Evolutionary conservation across 2,329 filamentous ascomycete genomes (phyloP).

Genomic region (Rutstroemia sp.): DNA sequence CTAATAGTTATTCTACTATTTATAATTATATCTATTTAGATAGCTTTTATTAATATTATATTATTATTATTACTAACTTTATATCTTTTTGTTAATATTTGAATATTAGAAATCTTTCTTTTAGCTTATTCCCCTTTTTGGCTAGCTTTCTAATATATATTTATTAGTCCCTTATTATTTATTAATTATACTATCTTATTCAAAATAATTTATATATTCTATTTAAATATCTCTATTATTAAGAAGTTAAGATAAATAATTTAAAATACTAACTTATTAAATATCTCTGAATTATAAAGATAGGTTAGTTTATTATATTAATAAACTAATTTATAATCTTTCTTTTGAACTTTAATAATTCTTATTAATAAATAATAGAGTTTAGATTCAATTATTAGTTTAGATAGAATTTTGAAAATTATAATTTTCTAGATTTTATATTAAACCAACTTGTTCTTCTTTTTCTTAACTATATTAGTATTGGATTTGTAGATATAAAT

Average conservation of each 20-base stretch:
- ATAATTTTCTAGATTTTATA: background rate
- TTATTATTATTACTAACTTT: too few species aligned
- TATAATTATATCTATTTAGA: too few species aligned
- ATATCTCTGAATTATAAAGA: background rate
- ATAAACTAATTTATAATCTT: background rate
- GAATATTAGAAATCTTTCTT: background rate
- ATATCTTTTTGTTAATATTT: too few species aligned
- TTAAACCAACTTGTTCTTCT: background rate
- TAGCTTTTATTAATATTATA: too few species aligned
- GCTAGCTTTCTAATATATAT: background rate
- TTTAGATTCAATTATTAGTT: background rate
- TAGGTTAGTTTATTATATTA: background rate
- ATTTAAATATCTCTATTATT: background rate
- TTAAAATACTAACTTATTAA: background rate
- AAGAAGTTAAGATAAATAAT: background rate
- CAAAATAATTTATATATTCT: background rate
- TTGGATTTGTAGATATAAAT: background rate
- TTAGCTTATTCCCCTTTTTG: background rate
- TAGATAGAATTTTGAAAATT: background rate
- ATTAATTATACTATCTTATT: background rate
- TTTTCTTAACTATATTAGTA: background rate
- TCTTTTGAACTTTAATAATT: background rate
- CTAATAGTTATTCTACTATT: too few species aligned
- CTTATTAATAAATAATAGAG: background rate
- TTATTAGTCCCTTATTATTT: background rate